phyloP scores from a whole-genome alignment of 129 eudicot species.

The Escallonia rubra region DNA sequence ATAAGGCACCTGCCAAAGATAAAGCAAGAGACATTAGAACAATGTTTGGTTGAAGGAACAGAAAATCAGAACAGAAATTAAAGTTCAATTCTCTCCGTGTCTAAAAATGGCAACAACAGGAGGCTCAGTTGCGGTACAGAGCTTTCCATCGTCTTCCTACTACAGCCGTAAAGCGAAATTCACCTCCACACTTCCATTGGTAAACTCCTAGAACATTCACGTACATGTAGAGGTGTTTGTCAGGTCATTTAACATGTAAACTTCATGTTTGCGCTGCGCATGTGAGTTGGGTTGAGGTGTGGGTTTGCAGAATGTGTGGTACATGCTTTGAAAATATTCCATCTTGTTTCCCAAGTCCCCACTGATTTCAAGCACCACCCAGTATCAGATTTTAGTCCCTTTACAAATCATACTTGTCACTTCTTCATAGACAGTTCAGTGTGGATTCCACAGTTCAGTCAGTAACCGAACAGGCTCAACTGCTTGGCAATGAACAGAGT shows the following conservation, averaged over 20 bases:
- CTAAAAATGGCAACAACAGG: conserved; percentile 45
- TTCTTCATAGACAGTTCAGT: too few species aligned
- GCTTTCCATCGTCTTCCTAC: conserved; percentile 50
- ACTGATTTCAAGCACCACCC: background rate
- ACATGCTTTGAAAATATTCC: too few species aligned
- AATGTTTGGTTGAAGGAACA: conserved; percentile 11
- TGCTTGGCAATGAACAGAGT: too few species aligned
- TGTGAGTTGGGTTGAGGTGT: too few species aligned
- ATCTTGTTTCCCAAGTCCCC: background rate
- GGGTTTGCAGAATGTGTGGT: too few species aligned
- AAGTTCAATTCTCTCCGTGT: conserved; percentile 2
- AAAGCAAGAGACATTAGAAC: background rate
- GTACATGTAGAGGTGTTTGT: too few species aligned
- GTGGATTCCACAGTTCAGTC: too few species aligned
- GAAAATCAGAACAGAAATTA: background rate
- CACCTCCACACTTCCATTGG: conserved; percentile 24
- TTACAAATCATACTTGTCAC: too few species aligned
- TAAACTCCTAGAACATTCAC: background rate
- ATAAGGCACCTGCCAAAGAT: conserved; percentile 5
- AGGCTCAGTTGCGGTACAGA: conserved; percentile 38
- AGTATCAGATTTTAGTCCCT: background rate
- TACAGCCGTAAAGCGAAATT: conserved; percentile 38
- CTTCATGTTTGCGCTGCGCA: too few species aligned
- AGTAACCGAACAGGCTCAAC: too few species aligned
- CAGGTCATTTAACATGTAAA: too few species aligned